These are phyloP conservation scores for Dothideomycetes sp. DNA, from an alignment of 2,329 filamentous ascomycete genomes.

Conservation along the genomic window DNA sequence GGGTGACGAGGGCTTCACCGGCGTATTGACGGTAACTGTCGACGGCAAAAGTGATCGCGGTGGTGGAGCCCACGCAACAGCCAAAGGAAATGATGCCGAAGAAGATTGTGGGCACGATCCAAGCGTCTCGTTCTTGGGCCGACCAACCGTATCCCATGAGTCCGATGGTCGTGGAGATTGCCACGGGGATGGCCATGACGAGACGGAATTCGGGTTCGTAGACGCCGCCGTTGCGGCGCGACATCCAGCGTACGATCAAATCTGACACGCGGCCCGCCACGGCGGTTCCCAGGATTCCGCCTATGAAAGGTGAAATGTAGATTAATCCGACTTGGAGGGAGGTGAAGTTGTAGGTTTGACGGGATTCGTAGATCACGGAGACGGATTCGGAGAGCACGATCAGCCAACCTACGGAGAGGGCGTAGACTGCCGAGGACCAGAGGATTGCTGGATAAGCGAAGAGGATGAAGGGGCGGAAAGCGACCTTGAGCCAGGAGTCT, in stretches of 20 bases:
- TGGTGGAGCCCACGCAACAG: conserved; percentile 81
- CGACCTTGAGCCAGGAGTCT: conserved; percentile 72
- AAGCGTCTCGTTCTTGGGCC: conserved; percentile 61
- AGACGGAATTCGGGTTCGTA: conserved; percentile 93
- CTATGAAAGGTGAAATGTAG: conserved; percentile 83
- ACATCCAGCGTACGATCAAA: conserved; percentile 71
- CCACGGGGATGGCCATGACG: conserved; percentile 75
- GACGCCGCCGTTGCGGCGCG: conserved; percentile 76
- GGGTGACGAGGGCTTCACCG: conserved; percentile 83
- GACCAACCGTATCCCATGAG: conserved; percentile 98
- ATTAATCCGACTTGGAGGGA: conserved; percentile 74
- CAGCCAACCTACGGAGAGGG: conserved; percentile 86
- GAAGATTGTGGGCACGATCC: conserved; percentile 89
- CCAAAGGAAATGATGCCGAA: conserved; percentile 90
- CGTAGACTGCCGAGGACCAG: conserved; percentile 78
- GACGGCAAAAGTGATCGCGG: conserved; percentile 85
- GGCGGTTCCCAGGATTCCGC: conserved; percentile 80
- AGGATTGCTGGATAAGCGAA: conserved; percentile 81
- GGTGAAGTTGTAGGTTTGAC: conserved; percentile 66
- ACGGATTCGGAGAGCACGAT: conserved; percentile 90
- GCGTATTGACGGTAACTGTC: conserved; percentile 91
- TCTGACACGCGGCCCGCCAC: conserved; percentile 86
- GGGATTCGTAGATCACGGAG: conserved; percentile 64
- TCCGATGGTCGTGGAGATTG: conserved; percentile 69
- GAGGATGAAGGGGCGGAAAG: conserved; percentile 71